Evolutionary conservation across 345 rosid genomes (phyloP).

Genomic region (Hibiscus syriacus): DNA sequence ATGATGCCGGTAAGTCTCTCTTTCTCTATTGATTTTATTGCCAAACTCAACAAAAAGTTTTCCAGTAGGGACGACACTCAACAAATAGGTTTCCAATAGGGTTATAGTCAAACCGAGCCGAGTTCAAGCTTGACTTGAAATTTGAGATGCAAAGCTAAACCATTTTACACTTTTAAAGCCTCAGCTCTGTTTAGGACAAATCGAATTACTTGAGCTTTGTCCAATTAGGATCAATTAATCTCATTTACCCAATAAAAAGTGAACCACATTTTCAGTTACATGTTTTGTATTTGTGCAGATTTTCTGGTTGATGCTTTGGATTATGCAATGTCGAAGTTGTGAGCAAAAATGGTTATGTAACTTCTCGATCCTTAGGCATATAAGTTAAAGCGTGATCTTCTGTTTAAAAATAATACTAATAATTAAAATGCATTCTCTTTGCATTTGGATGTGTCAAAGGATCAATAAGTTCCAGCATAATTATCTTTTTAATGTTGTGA

Average conservation of each 20-base stretch:
- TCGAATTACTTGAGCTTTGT: background rate
- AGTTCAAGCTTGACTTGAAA: background rate
- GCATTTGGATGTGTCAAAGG: background rate
- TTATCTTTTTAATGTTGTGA: background rate
- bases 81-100: background rate
- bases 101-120: background rate
- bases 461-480: background rate
- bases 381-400: background rate
- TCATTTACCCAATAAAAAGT: background rate
- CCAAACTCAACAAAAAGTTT: background rate
- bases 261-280: background rate
- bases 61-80: background rate
- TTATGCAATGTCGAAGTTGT: conserved; percentile 56
- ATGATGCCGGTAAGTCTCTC: conserved; percentile 65
- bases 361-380: background rate
- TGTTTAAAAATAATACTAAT: background rate
- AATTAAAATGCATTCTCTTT: background rate
- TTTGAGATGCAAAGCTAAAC: background rate
- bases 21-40: background rate
- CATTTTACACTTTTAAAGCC: background rate
- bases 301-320: conserved; percentile 79
- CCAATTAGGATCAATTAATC: no score
- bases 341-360: conserved; percentile 17
- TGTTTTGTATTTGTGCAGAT: conserved; percentile 30
- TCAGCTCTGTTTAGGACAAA: background rate